A percentile compares a stretch with the other conserved stretches of the same genome.
These are phyloP conservation scores for Phialophora macrospora DNA, from an alignment of 2,329 filamentous ascomycete genomes.

Conservation along the genomic window DNA sequence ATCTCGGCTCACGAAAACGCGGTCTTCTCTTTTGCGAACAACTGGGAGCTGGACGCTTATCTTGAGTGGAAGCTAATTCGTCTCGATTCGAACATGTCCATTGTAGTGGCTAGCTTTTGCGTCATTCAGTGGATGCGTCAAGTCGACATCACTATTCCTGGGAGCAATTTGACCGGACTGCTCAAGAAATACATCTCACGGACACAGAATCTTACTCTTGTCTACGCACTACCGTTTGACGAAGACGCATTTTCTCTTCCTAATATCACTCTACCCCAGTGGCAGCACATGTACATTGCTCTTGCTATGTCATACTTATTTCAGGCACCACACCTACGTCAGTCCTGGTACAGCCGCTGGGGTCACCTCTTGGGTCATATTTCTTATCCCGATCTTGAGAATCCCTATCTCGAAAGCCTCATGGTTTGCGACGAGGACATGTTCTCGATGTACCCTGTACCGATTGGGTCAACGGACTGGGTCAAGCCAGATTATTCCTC, in stretches of 20 bases:
- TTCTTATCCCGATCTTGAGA: not conserved
- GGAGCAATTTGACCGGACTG: not conserved
- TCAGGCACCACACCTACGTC: not conserved
- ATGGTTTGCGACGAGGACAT: fast-evolving
- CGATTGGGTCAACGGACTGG: not conserved
- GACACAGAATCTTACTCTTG: not conserved
- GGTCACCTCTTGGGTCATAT: slow-evolving; percentile 1
- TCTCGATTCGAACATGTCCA: not conserved
- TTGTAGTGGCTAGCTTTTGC: not conserved
- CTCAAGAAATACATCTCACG: slow-evolving; percentile 3
- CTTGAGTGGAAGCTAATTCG: not conserved
- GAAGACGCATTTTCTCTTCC: not conserved
- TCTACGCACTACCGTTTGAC: not conserved
- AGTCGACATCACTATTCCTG: not conserved
- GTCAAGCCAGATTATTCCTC: not conserved
- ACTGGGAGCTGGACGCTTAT: not conserved
- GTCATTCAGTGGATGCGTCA: not conserved
- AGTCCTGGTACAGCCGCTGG: no score
- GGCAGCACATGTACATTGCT: not conserved
- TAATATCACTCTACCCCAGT: not conserved
- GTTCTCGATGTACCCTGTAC: not conserved
- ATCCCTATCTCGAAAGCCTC: not conserved
- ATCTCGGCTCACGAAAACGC: not conserved
- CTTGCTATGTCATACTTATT: not conserved
- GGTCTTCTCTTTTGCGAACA: not conserved